Base-by-base conservation (phyloP, 2,329 filamentous ascomycete species). In the Epichloe gansuensis region DNA sequence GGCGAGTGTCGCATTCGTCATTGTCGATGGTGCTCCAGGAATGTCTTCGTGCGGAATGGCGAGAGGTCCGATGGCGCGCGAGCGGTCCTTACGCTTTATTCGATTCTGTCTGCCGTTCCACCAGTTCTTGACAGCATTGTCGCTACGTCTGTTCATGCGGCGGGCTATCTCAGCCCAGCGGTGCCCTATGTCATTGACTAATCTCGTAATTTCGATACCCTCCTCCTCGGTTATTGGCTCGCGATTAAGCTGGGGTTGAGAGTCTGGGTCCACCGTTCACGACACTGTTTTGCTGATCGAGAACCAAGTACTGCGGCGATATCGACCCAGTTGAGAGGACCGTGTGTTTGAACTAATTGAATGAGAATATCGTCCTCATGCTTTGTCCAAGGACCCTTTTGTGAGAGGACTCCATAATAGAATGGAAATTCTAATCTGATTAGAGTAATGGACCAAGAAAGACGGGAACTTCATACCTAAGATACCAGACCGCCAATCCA, bases 121-220 rank as follows among this genome's bases (percentile, higher is more conserved):
- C 89, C 90, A 96, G 69, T 96, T 96, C 80, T 96, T 96, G 57
- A 96, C 88, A 31, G 88, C 86, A 63, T 96, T 96, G 73, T 96
- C 91, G 67, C 90, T 95, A 63, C 91, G 85, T 58, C 89, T 89
- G 52, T 85, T 78, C 21, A 96, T 77, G 46, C 82, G 77, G 59
- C 91, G 80, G 45, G 91, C 88, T 63, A 96, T 96, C 65, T 96
- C 89, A 2, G 91, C 91, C 91, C 91, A 96, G 53, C 86, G 82
- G 73, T 90, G 91, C 56, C 90, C 90, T 72, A 88, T 82, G 61
- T 86, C 79, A 11, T 71, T 68, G 15, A 96, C 91, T 66, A 93
- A 77, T 54, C 78, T 75, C 70, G 91, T 84, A 62, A 97, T 95
- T 61, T 82, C 64, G 41, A 76, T 67, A 2, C 85, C 85, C 67